phyloP scores from a whole-genome alignment of 2,329 filamentous ascomycete species.

The Lasiodiplodia hormozganensis region DNA sequence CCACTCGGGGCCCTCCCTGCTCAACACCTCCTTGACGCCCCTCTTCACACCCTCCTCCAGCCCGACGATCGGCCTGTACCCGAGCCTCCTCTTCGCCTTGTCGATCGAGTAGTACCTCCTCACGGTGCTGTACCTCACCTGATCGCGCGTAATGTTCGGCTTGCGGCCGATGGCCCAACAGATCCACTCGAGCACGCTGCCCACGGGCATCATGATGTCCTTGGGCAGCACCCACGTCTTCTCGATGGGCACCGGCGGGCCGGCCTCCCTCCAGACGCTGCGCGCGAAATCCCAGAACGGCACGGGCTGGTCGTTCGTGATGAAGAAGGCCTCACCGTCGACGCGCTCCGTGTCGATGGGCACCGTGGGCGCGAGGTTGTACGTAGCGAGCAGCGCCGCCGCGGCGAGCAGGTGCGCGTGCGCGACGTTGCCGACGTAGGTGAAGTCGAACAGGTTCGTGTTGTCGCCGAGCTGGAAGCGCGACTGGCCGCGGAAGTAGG shows the following conservation, averaged over 20 bases:
- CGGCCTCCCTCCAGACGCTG: constrained; percentile 54
- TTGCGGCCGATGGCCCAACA: constrained; percentile 54
- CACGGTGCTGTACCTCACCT: constrained; percentile 73
- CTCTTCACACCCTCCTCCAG: constrained; percentile 67
- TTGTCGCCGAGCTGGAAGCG: constrained; percentile 60
- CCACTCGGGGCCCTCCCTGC: constrained; percentile 26
- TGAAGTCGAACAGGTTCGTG: constrained; percentile 62
- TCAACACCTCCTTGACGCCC: constrained; percentile 51
- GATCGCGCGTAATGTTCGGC: constrained; percentile 54
- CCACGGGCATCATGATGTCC: constrained; percentile 51
- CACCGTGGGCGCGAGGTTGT: constrained; percentile 44
- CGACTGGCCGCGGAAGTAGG: constrained; percentile 55
- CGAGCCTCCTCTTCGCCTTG: constrained; percentile 74
- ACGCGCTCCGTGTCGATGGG: constrained; percentile 55
- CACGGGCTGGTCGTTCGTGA: constrained; percentile 58
- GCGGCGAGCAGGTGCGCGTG: constrained; percentile 60
- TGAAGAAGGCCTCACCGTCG: constrained; percentile 60
- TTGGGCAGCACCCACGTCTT: constrained; percentile 53
- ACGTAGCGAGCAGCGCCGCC: constrained; percentile 55
- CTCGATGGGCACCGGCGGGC: constrained; percentile 44
- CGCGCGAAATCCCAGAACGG: constrained; percentile 61
- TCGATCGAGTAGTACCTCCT: constrained; percentile 78
- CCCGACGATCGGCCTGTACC: constrained; percentile 71
- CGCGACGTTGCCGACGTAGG: constrained; percentile 60
- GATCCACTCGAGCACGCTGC: constrained; percentile 52